A percentile compares a stretch with the other conserved stretches of the same genome.
phyloP scores from a whole-genome alignment of 345 rosid species.

The Heritiera fomes region DNA sequence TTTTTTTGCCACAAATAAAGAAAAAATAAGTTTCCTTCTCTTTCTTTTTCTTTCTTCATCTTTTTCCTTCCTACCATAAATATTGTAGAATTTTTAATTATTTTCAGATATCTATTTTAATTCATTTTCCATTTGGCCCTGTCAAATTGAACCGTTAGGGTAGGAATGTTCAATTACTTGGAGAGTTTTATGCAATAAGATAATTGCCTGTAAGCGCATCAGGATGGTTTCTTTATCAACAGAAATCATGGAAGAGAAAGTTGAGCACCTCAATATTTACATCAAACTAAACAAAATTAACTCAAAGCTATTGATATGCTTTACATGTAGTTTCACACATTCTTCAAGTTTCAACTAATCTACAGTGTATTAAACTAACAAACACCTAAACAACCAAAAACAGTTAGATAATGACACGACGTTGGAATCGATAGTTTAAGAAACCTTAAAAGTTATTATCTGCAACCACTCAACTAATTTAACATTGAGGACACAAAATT shows the following conservation, averaged over 20 bases:
- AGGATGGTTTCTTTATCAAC: neutral
- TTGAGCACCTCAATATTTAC: neutral
- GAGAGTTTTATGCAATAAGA: neutral
- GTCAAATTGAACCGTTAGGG: neutral
- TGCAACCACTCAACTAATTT: conserved; percentile 1
- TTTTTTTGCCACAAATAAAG: too few relatives aligned
- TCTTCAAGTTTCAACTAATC: neutral
- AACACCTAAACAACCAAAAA: neutral
- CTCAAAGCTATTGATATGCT: neutral
- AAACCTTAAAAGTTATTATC: neutral
- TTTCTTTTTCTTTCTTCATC: too few relatives aligned
- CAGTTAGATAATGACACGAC: neutral
- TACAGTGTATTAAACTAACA: neutral
- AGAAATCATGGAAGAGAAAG: neutral
- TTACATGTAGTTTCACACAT: neutral
- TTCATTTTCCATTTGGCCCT: neutral
- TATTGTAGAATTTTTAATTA: too few relatives aligned
- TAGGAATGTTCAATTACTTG: neutral
- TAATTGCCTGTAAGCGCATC: neutral
- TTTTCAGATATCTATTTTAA: too few relatives aligned
- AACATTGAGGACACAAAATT: neutral
- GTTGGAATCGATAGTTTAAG: neutral
- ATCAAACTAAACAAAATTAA: neutral
- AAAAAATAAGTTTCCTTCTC: too few relatives aligned
- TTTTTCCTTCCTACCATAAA: too few relatives aligned